Evolutionary conservation across 202 grass and related monocot species (phyloP), one percentile per base, ranked within the genome.

Genomic region (Setaria italica): DNA sequence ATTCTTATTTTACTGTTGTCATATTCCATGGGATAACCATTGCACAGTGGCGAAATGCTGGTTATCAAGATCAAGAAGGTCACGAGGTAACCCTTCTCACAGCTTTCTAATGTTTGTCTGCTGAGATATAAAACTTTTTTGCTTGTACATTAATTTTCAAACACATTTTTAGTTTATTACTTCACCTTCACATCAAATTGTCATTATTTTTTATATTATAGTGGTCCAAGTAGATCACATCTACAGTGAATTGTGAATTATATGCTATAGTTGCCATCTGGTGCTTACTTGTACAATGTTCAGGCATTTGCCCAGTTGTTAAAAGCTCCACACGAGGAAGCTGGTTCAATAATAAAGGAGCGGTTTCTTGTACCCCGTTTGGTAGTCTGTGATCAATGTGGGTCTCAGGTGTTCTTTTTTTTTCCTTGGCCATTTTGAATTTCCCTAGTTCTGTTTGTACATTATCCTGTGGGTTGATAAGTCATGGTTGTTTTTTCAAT

Each of bases 1-100:
- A 96, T 92, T 92, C 97, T 77, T 99, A 96, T 90, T 99, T 99
- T 88, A 96, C 85, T 72, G 85, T 99, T 53, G 97, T 99, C 50
- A 80, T 99, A 56, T 99, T 99, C 82, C 93, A 99, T 85, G 96
- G 95, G 74, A 67, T 88, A 70, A 99, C 86, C 68, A 99, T 99
- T 83, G 93, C 97, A 50, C 80, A 82, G 53, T 82, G 80, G 80
- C 80, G 68, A 62, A 82, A 82, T n/a, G 67, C 80, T 82, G 54
- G 80, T 47, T 82, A 82, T 25, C 80, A 82, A 82, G 80, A 82
- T 48, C 80, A 82, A 89, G 82, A 94, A 63, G 93, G 87, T 67
- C 93, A 95, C 49, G 88, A 89, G 79, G 93, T 92, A 62, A 92
- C 64, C 76, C 72, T 63, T 74, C 60, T 35, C 15, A 47, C n/a